Base-by-base conservation (phyloP, 2,329 filamentous ascomycete genomes). In the Alternaria sp. region DNA sequence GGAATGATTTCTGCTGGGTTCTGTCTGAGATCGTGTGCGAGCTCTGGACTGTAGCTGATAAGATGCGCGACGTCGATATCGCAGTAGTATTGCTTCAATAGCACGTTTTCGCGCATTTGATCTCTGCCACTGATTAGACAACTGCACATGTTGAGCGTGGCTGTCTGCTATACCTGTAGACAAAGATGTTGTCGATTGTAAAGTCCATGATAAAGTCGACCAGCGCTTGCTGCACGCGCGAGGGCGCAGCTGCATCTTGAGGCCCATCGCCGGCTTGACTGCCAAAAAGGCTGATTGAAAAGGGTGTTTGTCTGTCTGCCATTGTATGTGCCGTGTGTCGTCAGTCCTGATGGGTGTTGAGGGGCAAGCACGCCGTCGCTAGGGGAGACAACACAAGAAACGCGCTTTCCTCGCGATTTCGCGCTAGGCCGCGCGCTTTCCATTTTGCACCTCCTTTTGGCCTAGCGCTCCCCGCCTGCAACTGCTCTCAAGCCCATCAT, bases 61-160 rank as follows among this genome's bases (percentile, higher is more conserved):
- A 99, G 82, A 77, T 99, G 94, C 62, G 91, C 92, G 69, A 99
- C 92, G 77, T 99, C 93, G 75, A 99, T 87, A 77, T 99, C 94
- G 82, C 95, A 97, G 78, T 90, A 97, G 81, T 93, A 98, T 71
- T 93, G 93, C 77, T 97, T 95, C 40, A 97, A 84, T 1, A 98
- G 85, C 7, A 95, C 93, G 81, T 99, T 99, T 75, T 98, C 93
- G 71, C 92, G 88, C 58, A 99, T 86, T 80, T 98, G 95, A 72
- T 98, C 94, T 85, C 95, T 96, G 69, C 14, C 34, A 2, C 23
- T 2, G 3, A 42, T 82, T 59, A 82, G 76, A n/a, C 29, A 72
- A 23, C 71, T 1, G 28, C n/a, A 55, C 44, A 21, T 17, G 14
- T 11, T 3, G 23, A 10, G 5, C 39, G 10, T n/a, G 11, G 6